Conservation (phyloP, 1,139 yeast genomes). For the Starmera stellimalicola region DNA sequence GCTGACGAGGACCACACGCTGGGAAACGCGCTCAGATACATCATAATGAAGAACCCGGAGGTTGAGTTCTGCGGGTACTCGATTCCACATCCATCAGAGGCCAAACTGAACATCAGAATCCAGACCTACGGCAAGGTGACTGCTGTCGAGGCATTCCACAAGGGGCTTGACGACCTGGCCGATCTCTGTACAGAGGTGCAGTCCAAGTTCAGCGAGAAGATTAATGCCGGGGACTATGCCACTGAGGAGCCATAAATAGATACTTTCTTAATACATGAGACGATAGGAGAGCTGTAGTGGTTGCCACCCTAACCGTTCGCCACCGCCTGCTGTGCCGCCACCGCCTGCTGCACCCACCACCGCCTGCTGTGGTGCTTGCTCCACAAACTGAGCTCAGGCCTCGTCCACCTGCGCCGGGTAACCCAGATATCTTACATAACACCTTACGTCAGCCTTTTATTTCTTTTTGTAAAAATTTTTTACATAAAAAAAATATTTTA, state of each 20-base stretch:
- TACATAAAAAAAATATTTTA: conserved; percentile 1
- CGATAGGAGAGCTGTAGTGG: too few relatives aligned
- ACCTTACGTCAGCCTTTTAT: too few relatives aligned
- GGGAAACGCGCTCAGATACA: conserved; percentile 87
- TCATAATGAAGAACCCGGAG: conserved; percentile 95
- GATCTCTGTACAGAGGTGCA: conserved; percentile 82
- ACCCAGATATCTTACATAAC: too few relatives aligned
- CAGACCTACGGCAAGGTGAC: conserved; percentile 87
- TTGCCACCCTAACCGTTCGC: too few relatives aligned
- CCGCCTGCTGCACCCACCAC: too few relatives aligned
- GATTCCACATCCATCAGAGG: conserved; percentile 97
- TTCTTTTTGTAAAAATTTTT: conserved; percentile 2
- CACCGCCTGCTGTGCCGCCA: too few relatives aligned
- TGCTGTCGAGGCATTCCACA: conserved; percentile 88
- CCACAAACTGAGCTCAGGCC: too few relatives aligned
- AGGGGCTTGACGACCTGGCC: conserved; percentile 79
- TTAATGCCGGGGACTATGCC: conserved; percentile 41
- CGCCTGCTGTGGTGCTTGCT: too few relatives aligned
- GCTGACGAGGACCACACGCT: conserved; percentile 90
- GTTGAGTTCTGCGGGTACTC: conserved; percentile 98
- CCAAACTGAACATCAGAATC: conserved; percentile 79
- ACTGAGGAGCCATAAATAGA: conserved; percentile 33
- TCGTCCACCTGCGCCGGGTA: too few relatives aligned
- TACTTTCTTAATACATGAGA: neutral
- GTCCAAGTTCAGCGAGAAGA: conserved; percentile 58